A percentile compares a stretch with the other conserved stretches of the same genome.
These are phyloP conservation scores for Tympanopsis confertula DNA, from an alignment of 2,329 filamentous ascomycete species.

Conservation along the genomic window DNA sequence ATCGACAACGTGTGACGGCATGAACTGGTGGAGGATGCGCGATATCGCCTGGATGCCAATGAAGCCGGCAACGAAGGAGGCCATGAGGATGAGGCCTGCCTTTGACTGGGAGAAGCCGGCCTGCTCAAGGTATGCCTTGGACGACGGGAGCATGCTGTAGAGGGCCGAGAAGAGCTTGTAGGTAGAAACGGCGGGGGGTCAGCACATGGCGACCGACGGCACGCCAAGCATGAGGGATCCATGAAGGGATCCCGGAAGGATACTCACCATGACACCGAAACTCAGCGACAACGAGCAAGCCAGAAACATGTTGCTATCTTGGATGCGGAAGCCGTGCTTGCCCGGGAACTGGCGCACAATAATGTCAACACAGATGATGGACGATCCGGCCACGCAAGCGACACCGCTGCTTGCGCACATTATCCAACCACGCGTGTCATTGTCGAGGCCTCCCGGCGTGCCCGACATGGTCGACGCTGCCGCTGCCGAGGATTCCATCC, in stretches of 20 bases:
- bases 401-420: conserved; percentile 50
- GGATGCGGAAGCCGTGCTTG: conserved; percentile 69
- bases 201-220: conserved; percentile 1
- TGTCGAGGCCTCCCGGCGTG: conserved; percentile 22
- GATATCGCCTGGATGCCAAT: conserved; percentile 66
- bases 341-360: conserved; percentile 63
- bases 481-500: too few relatives aligned
- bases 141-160: conserved; percentile 84
- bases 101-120: conserved; percentile 54
- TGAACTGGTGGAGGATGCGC: conserved; percentile 58
- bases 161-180: conserved; percentile 76
- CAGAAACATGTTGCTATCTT: conserved; percentile 79
- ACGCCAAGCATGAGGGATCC: conserved; percentile 1
- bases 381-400: conserved; percentile 65
- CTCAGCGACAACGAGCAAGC: conserved; percentile 82
- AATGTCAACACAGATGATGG: conserved; percentile 78
- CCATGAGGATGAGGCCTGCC: conserved; percentile 60
- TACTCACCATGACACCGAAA: conserved; percentile 84
- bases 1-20: conserved; percentile 70
- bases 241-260: background rate
- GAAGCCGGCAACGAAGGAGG: conserved; percentile 60
- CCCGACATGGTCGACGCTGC: too few relatives aligned
- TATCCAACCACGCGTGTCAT: conserved; percentile 55
- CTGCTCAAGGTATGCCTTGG: conserved; percentile 64
- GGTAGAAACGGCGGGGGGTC: conserved; percentile 3